These are phyloP conservation scores for Inga laurina DNA, from an alignment of 306 rosid species.

Conservation along the genomic window DNA sequence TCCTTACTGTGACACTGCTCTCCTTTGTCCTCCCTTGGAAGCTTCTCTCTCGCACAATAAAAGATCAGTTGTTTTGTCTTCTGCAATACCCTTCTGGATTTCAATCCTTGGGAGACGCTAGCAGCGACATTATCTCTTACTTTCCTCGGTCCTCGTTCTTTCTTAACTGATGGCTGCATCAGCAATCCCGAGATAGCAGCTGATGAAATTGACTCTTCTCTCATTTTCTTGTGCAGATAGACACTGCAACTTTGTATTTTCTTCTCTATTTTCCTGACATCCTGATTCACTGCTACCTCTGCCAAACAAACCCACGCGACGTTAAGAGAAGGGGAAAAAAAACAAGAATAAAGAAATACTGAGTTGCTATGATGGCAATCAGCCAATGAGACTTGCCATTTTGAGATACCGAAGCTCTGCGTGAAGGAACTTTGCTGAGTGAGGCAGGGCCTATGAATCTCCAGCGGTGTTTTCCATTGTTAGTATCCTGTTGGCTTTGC, in stretches of 20 bases:
- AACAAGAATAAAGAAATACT: background rate
- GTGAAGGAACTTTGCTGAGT: slow-evolving; percentile 34
- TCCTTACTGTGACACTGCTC: background rate
- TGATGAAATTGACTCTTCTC: slow-evolving; percentile 45
- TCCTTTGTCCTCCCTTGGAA: slow-evolving; percentile 34
- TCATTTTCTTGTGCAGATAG: slow-evolving; percentile 34
- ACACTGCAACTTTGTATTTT: slow-evolving; percentile 18
- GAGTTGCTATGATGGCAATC: background rate
- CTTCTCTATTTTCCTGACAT: slow-evolving; percentile 28
- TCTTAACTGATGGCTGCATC: slow-evolving; percentile 34
- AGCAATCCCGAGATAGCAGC: slow-evolving; percentile 51
- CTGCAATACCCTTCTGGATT: slow-evolving; percentile 54
- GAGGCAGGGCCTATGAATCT: slow-evolving; percentile 37
- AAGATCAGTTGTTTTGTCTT: slow-evolving; percentile 61
- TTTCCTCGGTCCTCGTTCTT: slow-evolving; percentile 28
- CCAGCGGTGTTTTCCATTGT: slow-evolving; percentile 35
- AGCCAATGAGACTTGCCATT: slow-evolving; percentile 22
- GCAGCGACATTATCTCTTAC: slow-evolving; percentile 32
- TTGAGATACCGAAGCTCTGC: slow-evolving; percentile 18
- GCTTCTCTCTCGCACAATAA: slow-evolving; percentile 59
- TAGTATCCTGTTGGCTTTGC: slow-evolving; percentile 47
- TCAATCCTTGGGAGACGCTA: slow-evolving; percentile 38
- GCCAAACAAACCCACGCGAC: slow-evolving; percentile 2
- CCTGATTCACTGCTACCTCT: slow-evolving; percentile 39
- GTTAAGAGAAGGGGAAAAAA: background rate